These are phyloP conservation scores for Ceratobasidium sp. DNA, from an alignment of 1,284 basidiomycete species.

Conservation along the genomic window DNA sequence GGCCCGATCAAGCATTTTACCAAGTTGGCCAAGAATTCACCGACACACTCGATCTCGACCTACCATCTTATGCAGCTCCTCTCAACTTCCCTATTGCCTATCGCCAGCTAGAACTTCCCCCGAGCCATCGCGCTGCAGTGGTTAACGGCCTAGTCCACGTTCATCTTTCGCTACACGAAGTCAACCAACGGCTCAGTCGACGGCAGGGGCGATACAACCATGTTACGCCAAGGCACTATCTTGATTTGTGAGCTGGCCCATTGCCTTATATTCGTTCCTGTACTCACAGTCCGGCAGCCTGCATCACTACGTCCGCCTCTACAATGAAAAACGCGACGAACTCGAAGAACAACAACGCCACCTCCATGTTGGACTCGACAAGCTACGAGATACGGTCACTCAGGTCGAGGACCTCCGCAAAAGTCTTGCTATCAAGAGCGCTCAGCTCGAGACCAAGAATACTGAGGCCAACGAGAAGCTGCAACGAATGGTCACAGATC, in stretches of 20 bases:
- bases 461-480: constrained; percentile 97
- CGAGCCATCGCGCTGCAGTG: constrained; percentile 87
- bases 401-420: constrained; percentile 97
- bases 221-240: constrained; percentile 97
- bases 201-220: constrained; percentile 95
- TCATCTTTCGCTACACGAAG: constrained; percentile 89
- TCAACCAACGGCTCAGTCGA: constrained; percentile 90
- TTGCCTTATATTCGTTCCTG: constrained; percentile 7
- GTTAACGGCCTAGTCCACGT: constrained; percentile 95
- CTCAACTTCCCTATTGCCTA: constrained; percentile 89
- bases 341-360: constrained; percentile 99
- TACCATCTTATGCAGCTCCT: constrained; percentile 82
- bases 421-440: constrained; percentile 94
- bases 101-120: constrained; percentile 83
- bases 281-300: constrained; percentile 70
- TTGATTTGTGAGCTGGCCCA: constrained; percentile 88
- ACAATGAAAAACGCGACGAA: constrained; percentile 98
- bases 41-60: constrained; percentile 88
- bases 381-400: constrained; percentile 93
- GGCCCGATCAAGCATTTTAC: constrained; percentile 97
- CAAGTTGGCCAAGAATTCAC: constrained; percentile 98
- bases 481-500: constrained; percentile 97
- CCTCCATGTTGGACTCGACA: constrained; percentile 97
- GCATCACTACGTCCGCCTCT: constrained; percentile 96
- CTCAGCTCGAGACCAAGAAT: constrained; percentile 93